Percentiles rank a stretch among this genome's conserved stretches.
Evolutionary conservation across 108 stramenopile genomes (phyloP).

Genomic region (Discostella pseudostelligera): DNA sequence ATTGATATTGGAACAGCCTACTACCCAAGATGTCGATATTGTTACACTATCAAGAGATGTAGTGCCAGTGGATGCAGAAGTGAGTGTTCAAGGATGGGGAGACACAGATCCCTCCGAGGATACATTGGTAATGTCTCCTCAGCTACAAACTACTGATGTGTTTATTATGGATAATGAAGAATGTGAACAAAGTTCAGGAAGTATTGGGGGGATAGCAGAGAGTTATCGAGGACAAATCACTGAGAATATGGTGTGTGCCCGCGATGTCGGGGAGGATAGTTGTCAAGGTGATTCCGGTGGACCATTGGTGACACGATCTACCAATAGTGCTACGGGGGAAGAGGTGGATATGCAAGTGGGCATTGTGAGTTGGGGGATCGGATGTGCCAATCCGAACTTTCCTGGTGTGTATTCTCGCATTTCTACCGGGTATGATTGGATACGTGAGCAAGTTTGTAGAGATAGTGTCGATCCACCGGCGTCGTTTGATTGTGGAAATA

Average conservation of each 20-base stretch:
- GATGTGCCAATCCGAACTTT: slow-evolving; percentile 41
- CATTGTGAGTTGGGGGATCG: slow-evolving; percentile 52
- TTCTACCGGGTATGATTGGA: slow-evolving; percentile 39
- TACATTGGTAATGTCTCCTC: no score
- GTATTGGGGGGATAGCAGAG: no score
- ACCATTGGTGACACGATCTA: slow-evolving; percentile 18
- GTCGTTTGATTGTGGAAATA: slow-evolving; percentile 35
- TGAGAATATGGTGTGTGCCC: slow-evolving; percentile 50
- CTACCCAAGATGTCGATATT: slow-evolving; percentile 5
- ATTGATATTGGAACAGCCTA: slow-evolving; percentile 3
- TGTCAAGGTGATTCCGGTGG: slow-evolving; percentile 60
- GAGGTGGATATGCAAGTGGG: slow-evolving; percentile 40
- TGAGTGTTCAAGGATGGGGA: slow-evolving; percentile 18
- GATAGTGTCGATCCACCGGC: slow-evolving; percentile 39
- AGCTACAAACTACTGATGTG: slow-evolving; percentile 15
- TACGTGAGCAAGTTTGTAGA: slow-evolving; percentile 37
- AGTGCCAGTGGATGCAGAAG: neutral
- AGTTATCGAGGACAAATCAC: slow-evolving; percentile 37
- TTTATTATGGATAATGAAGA: slow-evolving; percentile 19
- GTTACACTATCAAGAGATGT: neutral
- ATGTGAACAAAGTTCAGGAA: slow-evolving; percentile 11
- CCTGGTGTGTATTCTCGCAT: slow-evolving; percentile 60
- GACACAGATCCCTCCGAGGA: slow-evolving; percentile 1
- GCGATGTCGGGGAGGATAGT: slow-evolving; percentile 20
- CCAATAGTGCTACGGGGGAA: neutral